Conservation (phyloP, 2,329 filamentous ascomycete species). For the Colletotrichum plurivorum region DNA sequence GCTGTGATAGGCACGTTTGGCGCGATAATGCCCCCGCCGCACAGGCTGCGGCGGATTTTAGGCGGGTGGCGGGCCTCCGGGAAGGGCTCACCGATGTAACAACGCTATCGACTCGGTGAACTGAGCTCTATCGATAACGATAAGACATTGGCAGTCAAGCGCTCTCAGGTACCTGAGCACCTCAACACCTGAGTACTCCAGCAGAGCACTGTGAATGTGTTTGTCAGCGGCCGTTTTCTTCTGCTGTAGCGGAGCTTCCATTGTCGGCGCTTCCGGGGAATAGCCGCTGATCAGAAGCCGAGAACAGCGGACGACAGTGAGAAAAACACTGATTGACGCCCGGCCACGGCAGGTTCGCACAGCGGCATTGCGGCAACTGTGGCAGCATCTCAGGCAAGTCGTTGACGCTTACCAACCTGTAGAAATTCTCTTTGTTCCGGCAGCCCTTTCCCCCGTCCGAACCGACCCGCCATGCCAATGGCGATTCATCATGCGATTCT, state of each 20-base stretch:
- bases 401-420: conserved; percentile 26
- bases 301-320: neutral
- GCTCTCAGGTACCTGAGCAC: too few relatives aligned
- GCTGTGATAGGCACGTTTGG: conserved; percentile 37
- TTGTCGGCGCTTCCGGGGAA: conserved; percentile 38
- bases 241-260: conserved; percentile 29
- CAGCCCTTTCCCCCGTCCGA: conserved; percentile 18
- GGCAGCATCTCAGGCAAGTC: conserved; percentile 20
- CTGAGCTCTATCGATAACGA: neutral
- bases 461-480: conserved; percentile 27
- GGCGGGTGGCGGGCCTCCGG: conserved; percentile 3
- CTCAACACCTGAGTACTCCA: neutral
- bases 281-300: conserved; percentile 8
- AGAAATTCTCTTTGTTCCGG: neutral
- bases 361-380: conserved; percentile 16
- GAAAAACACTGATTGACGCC: conserved; percentile 2
- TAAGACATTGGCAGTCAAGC: neutral
- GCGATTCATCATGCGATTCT: conserved; percentile 29
- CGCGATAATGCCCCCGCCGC: conserved; percentile 14
- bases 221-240: neutral
- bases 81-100: conserved; percentile 11
- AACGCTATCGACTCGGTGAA: conserved; percentile 5
- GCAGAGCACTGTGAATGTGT: neutral
- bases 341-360: conserved; percentile 1
- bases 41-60: conserved; percentile 9